Base-by-base conservation (phyloP, 805 yeast species). In the Ogataea pignaliae region DNA sequence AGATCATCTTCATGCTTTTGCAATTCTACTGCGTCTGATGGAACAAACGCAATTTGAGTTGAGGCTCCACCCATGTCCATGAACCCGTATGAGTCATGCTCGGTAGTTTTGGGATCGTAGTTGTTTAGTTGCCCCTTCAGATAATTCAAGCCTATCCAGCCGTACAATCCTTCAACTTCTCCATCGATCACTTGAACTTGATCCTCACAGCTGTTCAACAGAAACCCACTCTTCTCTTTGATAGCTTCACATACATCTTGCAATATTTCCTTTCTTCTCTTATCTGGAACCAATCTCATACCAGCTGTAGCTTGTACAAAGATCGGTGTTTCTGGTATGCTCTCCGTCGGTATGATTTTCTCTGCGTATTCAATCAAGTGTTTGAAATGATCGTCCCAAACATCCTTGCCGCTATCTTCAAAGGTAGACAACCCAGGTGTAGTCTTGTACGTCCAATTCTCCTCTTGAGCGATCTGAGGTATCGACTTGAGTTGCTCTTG, bases 61-160 rank as follows among this genome's bases (percentile, higher is more conserved):
- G 97, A 88, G 0, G 99, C 99, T 12, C 99, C 99, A 13, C 99
- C 99, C 99, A 93, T 93, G 63, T 93, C 99, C 91, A 93, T 85
- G 55, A 93, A 91, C 4, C 99, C 99, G 51, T 76, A 83, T 0
- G 96, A 81, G 2, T 63, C 59, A 10, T 59, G 61, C 2, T 50
- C 43, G 3, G 66, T 52, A 15, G 41, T 8, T n/a, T 42, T 15
- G 0, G 47, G 21, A 32, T 72, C 71, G 53, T 73, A 76, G 42
- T 73, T 61, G 47, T 82, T 72, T 39, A 86, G 69, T 47, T 77
- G 77, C 1, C 86, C 84, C 64, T 84, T 75, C 44, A 93, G 65
- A 64, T 91, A 93, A 61, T 93, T 93, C 39, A 93, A 70, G 0
- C 91, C 93, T 29, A 93, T 63, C 99, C 99, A 93, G 13, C 99